Base-by-base conservation (phyloP, 305 asterid genomes). In the Solanum hybrid region DNA sequence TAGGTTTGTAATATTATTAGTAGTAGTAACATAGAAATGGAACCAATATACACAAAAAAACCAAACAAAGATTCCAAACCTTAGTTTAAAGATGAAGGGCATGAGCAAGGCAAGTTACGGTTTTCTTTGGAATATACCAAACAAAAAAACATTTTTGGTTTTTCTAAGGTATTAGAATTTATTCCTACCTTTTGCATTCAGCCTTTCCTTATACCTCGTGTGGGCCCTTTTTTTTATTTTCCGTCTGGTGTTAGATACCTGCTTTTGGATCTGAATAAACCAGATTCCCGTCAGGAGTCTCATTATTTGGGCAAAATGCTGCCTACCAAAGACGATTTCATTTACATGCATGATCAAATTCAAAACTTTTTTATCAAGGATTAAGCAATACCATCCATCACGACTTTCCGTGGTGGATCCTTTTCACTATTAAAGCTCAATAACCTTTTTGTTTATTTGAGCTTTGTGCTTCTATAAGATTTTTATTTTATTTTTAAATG, bases 251-350 rank as follows among this genome's bases (percentile, higher is more conserved):
- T 73, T 73, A 29, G 10, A 13, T 73, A 2, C 3, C 37, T 0
- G 6, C 3, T 75, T 75, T 16, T 31, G 3, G 0, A 29, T 31
- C 1, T 2, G 6, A 75, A 31, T 6, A 75, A 31, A 0, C 2
- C 5, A 9, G 0, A 75, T 31, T 31, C 7, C 0, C 6, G 0
- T 6, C 0, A 0, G 0, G 8, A 29, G 37, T 14, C 11, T 29
- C 5, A 1, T 0, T 29, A 0, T 71, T 71, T 5, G 20, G 9
- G 1, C 2, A 26, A 26, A 26, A 71, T n/a, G 2, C 2, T 16
- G 12, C 79, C 22, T 73, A 28, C 11, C 10, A 73, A 73, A 28
- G 79, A 73, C 12, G 0, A 74, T 16, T 9, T 16, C 12, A 29
- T 74, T 73, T 0, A 2, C 34, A 26, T 11, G 20, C 34, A 26